Evolutionary conservation across 2,329 filamentous ascomycete species (phyloP), one percentile per base, ranked within the genome.

Genomic region (Colletotrichum falcatum): DNA sequence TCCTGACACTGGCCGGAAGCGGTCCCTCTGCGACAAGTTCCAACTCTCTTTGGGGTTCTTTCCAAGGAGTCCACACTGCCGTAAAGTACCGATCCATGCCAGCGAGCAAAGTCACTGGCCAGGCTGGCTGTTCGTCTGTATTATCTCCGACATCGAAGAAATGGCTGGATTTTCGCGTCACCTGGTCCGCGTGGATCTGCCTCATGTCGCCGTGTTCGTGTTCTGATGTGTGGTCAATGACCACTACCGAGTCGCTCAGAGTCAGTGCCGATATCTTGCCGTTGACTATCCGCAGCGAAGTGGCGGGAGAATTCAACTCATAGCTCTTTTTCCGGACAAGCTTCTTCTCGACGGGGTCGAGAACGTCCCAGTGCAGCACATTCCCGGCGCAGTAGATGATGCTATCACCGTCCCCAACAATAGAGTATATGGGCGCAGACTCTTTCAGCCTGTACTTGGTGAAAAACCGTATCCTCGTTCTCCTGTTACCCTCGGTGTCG

Each of bases 331-430:
- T 78, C 6, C 80, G 77, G 65, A 80, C 84, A 53, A 91, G 81
- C 69, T 82, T 88, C 75, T 85, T 89, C 39, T 87, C 82, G 3
- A 73, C 74, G 2, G 82, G 71, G 65, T 90, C 85, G 3, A 91
- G 82, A 23, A 84, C 79, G 48, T 89, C 85, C 82, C 88, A 90
- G 61, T 88, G 83, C 1, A 94, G 76, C 1, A 76, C 82, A 18
- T 77, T 80, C 71, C 90, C 83, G 72, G 83, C 79, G 77, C 89
- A 87, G 79, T 87, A 85, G 73, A 92, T 85, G 58, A 92, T 78
- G 70, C 88, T 82, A 66, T 88, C 83, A 4, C 84, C 82, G 69
- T 88, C 86, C 6, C 87, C 84, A 1, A 87, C 80, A 1, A 90
- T 83, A 0, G 89, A 84, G 73, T 86, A 88, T 1, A 92, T 85